These are phyloP conservation scores for Exophiala sp. DNA, from an alignment of 2,329 filamentous ascomycete genomes.

Conservation along the genomic window DNA sequence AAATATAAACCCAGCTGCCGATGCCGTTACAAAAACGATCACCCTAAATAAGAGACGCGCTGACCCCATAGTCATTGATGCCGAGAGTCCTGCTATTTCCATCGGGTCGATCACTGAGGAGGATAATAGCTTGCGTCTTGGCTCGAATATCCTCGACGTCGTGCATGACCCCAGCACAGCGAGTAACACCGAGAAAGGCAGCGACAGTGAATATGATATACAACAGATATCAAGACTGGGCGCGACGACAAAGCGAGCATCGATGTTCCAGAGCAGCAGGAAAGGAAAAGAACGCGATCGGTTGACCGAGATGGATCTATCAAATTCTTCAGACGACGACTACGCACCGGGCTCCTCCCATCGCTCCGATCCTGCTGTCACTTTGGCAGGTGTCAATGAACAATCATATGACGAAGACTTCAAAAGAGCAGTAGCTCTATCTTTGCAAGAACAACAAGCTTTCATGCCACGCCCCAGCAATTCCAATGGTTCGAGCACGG, in stretches of 20 bases:
- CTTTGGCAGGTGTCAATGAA: background rate
- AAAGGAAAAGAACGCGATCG: conserved; percentile 7
- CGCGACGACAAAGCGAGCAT: background rate
- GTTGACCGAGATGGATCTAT: conserved; percentile 11
- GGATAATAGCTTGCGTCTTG: too few relatives aligned
- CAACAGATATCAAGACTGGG: background rate
- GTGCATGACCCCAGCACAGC: too few relatives aligned
- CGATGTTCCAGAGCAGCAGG: background rate
- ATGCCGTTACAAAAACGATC: too few relatives aligned
- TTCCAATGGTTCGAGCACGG: too few relatives aligned
- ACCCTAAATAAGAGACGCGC: too few relatives aligned
- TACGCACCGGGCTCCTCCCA: background rate
- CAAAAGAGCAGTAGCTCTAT: conserved; percentile 31
- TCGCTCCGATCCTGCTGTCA: background rate
- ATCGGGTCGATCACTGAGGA: too few relatives aligned
- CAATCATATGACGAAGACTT: conserved; percentile 35
- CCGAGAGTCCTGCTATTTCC: background rate
- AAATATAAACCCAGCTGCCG: too few relatives aligned
- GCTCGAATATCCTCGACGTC: too few relatives aligned
- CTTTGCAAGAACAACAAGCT: conserved; percentile 25
- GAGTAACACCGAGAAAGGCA: background rate
- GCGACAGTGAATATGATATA: background rate
- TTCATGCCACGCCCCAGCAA: background rate
- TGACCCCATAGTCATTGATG: background rate
- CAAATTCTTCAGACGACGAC: conserved; percentile 8